phyloP scores from a whole-genome alignment of 2,329 filamentous ascomycete genomes.

The Sporothrix pseudoabietina region DNA sequence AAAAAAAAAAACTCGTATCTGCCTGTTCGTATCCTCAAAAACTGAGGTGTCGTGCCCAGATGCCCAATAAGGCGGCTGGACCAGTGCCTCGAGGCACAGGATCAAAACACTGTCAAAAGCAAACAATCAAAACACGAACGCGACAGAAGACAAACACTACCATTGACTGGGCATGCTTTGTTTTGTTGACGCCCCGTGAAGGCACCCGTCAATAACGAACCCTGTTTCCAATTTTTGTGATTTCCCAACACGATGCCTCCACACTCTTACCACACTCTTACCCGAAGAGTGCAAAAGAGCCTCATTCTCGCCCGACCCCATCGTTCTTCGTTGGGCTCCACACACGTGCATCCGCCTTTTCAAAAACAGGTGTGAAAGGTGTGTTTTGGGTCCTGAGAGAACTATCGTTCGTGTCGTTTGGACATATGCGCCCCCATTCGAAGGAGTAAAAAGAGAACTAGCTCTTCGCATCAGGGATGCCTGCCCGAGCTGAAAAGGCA shows the following conservation, averaged over 20 bases:
- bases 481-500: neutral
- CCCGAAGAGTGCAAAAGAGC: slow-evolving; percentile 18
- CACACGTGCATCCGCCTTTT: slow-evolving; percentile 18
- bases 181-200: slow-evolving; percentile 3
- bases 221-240: neutral
- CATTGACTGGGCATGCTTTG: neutral
- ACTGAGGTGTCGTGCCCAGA: neutral
- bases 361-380: no score
- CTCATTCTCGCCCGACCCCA: slow-evolving; percentile 16
- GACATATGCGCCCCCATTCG: neutral
- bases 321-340: neutral
- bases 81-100: neutral
- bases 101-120: neutral
- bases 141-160: neutral
- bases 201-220: slow-evolving; percentile 10
- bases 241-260: neutral
- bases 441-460: neutral
- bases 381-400: neutral
- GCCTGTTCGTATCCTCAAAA: neutral
- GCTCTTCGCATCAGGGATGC: slow-evolving; percentile 10
- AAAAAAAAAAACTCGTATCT: slow-evolving; percentile 16
- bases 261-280: neutral
- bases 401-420: neutral
- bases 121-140: neutral
- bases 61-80: neutral